These are phyloP conservation scores for Globisporangium paroecandrum DNA, from an alignment of 352 stramenopile species.

Conservation along the genomic window DNA sequence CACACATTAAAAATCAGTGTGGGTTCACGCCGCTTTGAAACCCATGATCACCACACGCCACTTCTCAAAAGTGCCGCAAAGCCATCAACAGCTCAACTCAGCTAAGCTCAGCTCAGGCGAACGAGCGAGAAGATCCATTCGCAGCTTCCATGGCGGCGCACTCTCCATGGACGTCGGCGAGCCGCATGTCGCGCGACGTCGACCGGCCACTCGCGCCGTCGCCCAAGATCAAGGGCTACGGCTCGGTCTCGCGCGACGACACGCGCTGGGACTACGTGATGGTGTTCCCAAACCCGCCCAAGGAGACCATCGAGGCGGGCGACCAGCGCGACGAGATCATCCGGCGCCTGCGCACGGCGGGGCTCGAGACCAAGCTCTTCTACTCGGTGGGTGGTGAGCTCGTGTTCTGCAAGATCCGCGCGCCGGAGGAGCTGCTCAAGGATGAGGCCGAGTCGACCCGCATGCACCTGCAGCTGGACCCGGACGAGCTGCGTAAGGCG, in stretches of 20 bases:
- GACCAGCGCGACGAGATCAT: conserved; percentile 80
- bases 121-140: background rate
- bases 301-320: conserved; percentile 51
- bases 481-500: conserved; percentile 52
- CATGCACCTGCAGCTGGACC: conserved; percentile 72
- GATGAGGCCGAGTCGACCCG: conserved; percentile 66
- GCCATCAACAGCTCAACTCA: background rate
- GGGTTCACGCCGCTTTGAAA: background rate
- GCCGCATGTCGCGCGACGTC: conserved; percentile 21
- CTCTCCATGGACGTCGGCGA: conserved; percentile 21
- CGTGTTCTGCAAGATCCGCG: conserved; percentile 83
- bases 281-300: conserved; percentile 75
- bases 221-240: conserved; percentile 40
- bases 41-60: background rate
- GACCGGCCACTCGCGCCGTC: conserved; percentile 25
- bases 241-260: conserved; percentile 34
- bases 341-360: conserved; percentile 52
- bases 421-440: conserved; percentile 67
- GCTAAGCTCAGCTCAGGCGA: background rate
- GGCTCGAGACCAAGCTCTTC: conserved; percentile 72
- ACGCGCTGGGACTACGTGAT: conserved; percentile 83
- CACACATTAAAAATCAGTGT: background rate
- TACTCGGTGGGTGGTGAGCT: conserved; percentile 63
- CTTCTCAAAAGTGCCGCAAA: conserved; percentile 9
- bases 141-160: conserved; percentile 4